Conservation (phyloP, 345 rosid species). For the Eutrema japonicum region DNA sequence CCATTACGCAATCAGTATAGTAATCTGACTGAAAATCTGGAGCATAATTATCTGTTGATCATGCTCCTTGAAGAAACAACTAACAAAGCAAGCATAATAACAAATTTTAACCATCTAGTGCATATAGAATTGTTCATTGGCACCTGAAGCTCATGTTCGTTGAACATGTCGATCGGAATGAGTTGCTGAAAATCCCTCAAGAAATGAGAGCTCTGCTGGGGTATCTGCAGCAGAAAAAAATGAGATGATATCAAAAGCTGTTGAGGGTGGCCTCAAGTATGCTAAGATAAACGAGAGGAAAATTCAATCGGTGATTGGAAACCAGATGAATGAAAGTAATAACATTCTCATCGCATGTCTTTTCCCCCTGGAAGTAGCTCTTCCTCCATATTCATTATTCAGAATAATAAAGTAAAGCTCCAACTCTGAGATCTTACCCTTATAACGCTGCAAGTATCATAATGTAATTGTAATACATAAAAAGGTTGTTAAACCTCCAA, state of each 20-base stretch:
- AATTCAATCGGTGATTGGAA: slow-evolving; percentile 93
- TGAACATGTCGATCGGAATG: slow-evolving; percentile 90
- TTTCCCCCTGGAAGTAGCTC: slow-evolving; percentile 91
- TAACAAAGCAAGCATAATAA: slow-evolving; percentile 17
- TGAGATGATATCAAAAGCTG: slow-evolving; percentile 25
- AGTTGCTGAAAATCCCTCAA: slow-evolving; percentile 97
- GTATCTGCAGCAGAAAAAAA: slow-evolving; percentile 59
- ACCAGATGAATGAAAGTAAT: slow-evolving; percentile 93
- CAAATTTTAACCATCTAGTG: slow-evolving; percentile 17
- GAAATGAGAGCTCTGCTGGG: slow-evolving; percentile 92
- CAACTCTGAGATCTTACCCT: slow-evolving; percentile 78
- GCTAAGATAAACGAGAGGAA: slow-evolving; percentile 22
- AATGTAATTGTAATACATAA: slow-evolving; percentile 7
- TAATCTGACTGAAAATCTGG: no score
- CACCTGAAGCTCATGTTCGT: slow-evolving; percentile 99
- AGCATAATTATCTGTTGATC: no score
- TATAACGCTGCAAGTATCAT: slow-evolving; percentile 65
- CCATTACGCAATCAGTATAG: no score
- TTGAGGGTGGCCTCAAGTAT: slow-evolving; percentile 28
- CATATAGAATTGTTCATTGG: slow-evolving; percentile 6
- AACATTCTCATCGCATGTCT: slow-evolving; percentile 79
- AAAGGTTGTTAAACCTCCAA: slow-evolving; percentile 4
- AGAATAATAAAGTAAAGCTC: slow-evolving; percentile 93
- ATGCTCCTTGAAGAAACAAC: background rate
- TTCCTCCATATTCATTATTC: slow-evolving; percentile 97